Base-by-base conservation (phyloP, 768 basidiomycete species). In the Leccinum aurantiacum region DNA sequence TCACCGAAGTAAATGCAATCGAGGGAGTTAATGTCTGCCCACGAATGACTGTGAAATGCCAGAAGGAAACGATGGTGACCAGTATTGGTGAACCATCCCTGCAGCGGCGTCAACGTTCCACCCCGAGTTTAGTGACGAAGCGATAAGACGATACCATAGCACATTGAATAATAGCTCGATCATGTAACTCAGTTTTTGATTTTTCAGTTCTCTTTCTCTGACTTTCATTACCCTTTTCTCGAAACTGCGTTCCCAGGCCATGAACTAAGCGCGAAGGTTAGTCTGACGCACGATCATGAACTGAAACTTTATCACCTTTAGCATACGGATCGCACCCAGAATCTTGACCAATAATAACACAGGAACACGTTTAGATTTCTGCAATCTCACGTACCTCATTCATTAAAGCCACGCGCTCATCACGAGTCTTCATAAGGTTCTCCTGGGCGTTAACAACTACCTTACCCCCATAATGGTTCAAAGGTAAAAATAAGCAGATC, bases 171-270 rank as follows among this genome's bases (percentile, higher is more conserved):
- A 44, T 51, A 87, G 86, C 77, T 96, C 95, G 55, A 96, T 90
- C 47, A 82, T 84, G 73, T 95, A 98, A 74, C 93, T 97, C 52
- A 92, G 73, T 65, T 84, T 87, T 69, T 95, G 93, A 72, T 85
- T 93, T 66, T 86, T 86, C 24, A 97, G 78, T 72, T 97, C 94
- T 64, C 85, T 88, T 47, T 86, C 85, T 25, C 94, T 84, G 60
- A 96, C 79, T 54, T 82, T 84, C 56, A 89, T 71, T 1, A 95
- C 86, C 10, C 80, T 81, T 24, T 80, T 78, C 74, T 96, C 94
- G 65, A 95, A 95, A 69, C 85, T 92, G 25, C 94, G 86, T 72
- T 97, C 94, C 94, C 87, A 88, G 15, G 93, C 94, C 93, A 96
- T 95, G 74, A 95, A 97, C 87, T 89, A 66, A 24, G n/a, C 47